Evolutionary conservation across 176 grass and related monocot species (phyloP).

Genomic region (Hsuehochloa calcarea): DNA sequence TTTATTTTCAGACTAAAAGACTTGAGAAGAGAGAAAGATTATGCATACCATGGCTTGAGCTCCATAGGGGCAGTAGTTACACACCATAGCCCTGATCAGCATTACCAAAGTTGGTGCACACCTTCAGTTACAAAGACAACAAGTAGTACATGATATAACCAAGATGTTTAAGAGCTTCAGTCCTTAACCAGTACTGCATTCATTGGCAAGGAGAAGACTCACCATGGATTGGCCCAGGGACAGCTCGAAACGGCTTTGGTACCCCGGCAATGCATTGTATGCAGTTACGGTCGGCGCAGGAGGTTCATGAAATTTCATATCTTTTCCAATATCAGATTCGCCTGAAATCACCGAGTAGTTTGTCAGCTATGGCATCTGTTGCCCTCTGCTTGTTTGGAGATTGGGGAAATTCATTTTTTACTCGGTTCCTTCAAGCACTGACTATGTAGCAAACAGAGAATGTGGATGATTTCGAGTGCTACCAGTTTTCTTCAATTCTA

Average conservation of each 20-base stretch:
- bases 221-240: conserved; percentile 29
- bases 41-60: conserved; percentile 35
- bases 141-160: neutral
- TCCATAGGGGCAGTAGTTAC: conserved; percentile 17
- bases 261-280: neutral
- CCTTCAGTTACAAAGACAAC: neutral
- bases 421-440: neutral
- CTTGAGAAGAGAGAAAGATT: neutral
- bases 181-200: neutral
- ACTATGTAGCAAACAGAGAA: neutral
- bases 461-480: neutral
- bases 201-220: neutral
- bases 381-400: neutral
- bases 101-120: conserved; percentile 21
- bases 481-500: neutral
- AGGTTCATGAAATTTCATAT: neutral
- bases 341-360: conserved; percentile 13
- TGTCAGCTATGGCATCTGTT: neutral
- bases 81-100: conserved; percentile 36
- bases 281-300: neutral
- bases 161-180: neutral
- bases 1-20: neutral
- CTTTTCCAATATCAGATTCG: neutral
- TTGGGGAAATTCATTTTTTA: neutral
- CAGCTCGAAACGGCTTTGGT: conserved; percentile 22